phyloP scores from a whole-genome alignment of 495 filamentous ascomycete species.

The Pseudomonodictys pantanalensis region DNA sequence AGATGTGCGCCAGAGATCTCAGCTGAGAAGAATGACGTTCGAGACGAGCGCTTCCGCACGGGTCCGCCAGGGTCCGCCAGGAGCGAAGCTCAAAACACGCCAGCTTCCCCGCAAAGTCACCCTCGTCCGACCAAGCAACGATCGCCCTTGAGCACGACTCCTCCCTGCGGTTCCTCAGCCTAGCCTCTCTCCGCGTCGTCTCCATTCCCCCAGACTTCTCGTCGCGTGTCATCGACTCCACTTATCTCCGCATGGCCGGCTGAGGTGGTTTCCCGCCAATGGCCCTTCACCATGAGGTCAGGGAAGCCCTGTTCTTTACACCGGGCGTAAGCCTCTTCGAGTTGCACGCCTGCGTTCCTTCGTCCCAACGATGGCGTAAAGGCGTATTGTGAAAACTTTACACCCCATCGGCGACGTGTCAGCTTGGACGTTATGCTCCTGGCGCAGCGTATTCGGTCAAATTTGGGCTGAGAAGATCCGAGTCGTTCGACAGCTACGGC shows the following conservation, averaged over 20 bases:
- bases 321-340: background rate
- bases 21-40: slow-evolving; percentile 2
- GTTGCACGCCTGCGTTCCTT: background rate
- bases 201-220: background rate
- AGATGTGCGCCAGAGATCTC: background rate
- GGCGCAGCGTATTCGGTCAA: no score
- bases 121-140: slow-evolving; percentile 2
- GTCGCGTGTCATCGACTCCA: background rate
- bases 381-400: no score
- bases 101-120: slow-evolving; percentile 27
- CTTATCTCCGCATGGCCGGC: slow-evolving; percentile 13
- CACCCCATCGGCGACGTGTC: no score
- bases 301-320: background rate
- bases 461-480: no score
- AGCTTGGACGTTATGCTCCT: no score
- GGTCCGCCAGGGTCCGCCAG: background rate
- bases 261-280: slow-evolving; percentile 2
- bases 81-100: slow-evolving; percentile 4
- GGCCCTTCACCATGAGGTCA: background rate
- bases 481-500: no score
- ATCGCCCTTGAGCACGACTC: slow-evolving; percentile 6
- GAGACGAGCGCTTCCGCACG: slow-evolving; percentile 6
- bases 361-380: no score
- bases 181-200: slow-evolving; percentile 12
- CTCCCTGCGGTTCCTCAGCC: background rate